Evolutionary conservation across 352 stramenopile species (phyloP), one percentile per base, ranked within the genome.

Genomic region (Globisporangium recalcitrans): DNA sequence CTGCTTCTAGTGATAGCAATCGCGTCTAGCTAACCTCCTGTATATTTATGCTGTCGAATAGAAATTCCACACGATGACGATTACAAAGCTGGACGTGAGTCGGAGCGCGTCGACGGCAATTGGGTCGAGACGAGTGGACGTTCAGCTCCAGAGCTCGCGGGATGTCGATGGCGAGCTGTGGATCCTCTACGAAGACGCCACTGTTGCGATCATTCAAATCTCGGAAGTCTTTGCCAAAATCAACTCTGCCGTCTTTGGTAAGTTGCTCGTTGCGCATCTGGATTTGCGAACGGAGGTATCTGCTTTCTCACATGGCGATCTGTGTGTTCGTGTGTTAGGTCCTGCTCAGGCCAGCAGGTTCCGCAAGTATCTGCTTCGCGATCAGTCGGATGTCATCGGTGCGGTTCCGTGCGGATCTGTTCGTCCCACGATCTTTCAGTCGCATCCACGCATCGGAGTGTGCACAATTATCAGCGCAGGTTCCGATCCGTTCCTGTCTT

Each of bases 391-490:
- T n/a, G 72, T 91, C 10, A 54, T 83, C n/a, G 64, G 77, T 32
- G 80, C 81, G 2, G 54, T 85, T 1, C 79, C 85, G 2, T 95
- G 85, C 60, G 80, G 80, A 14, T 65, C 79, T 19, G 77, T 86
- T 10, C 69, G 78, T 5, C 81, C 83, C 8, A 88, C 82, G 24
- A 88, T 95, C 47, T 95, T 95, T 58, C 85, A 95, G 67, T 88
- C 78, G 1, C 85, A 95, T 44, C 69, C 83, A 21, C 83, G 85
- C 1, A 71, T 91, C 31, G 83, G 85, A 1, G 69, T 91, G 2
- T 85, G 87, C 38, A 91, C 82, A 14, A 76, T 91, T 52, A 64
- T 95, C 6, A 90, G 77, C 31, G 78, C 82, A 22, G 85, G 85
- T 0, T 77, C 76, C 0, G 71, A 74, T 21, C 85, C 85, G 0